phyloP scores from a whole-genome alignment of 352 stramenopile species.

The Phytopythium ostracodes region DNA sequence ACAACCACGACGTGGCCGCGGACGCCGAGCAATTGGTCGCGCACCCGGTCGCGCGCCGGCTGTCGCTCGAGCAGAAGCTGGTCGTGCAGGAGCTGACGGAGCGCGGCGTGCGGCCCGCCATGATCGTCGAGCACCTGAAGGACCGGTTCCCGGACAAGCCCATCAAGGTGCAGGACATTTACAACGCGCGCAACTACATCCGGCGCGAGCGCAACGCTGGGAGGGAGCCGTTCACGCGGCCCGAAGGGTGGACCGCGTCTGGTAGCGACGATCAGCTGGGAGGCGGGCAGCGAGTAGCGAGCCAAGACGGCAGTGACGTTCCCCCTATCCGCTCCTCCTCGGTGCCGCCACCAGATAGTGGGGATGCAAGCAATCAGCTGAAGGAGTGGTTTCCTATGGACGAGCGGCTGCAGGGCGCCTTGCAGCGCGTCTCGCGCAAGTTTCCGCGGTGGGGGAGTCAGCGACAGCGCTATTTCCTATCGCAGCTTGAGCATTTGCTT shows the following conservation, averaged over 20 bases:
- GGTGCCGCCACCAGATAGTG: background rate
- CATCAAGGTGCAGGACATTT: constrained; percentile 51
- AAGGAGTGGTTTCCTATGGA: background rate
- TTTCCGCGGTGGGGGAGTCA: background rate
- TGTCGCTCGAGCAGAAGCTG: constrained; percentile 34
- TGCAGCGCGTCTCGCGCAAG: background rate
- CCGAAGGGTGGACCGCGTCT: background rate
- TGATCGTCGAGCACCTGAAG: constrained; percentile 35
- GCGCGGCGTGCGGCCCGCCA: constrained; percentile 20
- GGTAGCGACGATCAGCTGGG: background rate
- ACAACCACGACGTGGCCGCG: constrained; percentile 28
- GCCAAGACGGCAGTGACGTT: background rate
- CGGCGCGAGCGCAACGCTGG: constrained; percentile 30
- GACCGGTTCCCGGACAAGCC: constrained; percentile 33
- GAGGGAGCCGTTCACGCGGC: constrained; percentile 20
- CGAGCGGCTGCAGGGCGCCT: background rate
- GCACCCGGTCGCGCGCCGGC: constrained; percentile 27
- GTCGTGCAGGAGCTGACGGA: constrained; percentile 35
- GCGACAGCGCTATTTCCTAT: background rate
- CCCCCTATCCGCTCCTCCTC: background rate
- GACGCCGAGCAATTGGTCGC: constrained; percentile 19
- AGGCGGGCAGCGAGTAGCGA: background rate
- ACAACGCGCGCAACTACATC: constrained; percentile 48
- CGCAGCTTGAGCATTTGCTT: background rate
- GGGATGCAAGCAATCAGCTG: background rate